Evolutionary conservation across 106 monocot genomes (phyloP), one percentile per base, ranked within the genome.

Genomic region (Allium cepa): DNA sequence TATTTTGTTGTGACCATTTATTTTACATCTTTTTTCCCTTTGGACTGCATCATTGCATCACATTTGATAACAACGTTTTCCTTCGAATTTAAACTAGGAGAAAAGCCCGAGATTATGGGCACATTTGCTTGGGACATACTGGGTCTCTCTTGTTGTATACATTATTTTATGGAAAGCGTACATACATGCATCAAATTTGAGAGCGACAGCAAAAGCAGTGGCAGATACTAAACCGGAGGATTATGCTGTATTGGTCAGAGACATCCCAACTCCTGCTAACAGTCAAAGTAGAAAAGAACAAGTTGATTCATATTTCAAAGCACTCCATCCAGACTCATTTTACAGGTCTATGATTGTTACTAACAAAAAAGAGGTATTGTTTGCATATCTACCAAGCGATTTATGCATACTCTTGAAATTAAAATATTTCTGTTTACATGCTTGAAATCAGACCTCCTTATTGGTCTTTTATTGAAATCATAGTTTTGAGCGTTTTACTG

Each of bases 301-400:
- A 8, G 87, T 85, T 17, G 99, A 99, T 62, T 76, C 87, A 8
- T 99, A 93, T 69, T 99, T 99, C 26, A 82, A 60, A 72, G 50
- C 82, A 16, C 85, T 93, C 46, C 90, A 99, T 81, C 99, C 99
- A 4, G 87, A 93, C 9, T 79, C 92, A 59, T 99, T 90, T 69
- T 99, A 90, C 64, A 76, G 77, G 47, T 93, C 99, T 7, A 85
- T 99, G 85, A 77, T 99, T 53, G 75, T 99, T 63, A 87, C 92
- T 10, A 77, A 93, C 62, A 85, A 83, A 64, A 84, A 79, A 69
- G 28, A 85, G 90, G 89, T 81, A 66, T 4, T 4, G 18, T 2
- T 22, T 22, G 22, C 22, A 22, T 0, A 22, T 22, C 22, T 22
- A 0, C 22, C 17, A n/a, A 49, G 49, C 11, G 47, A n/a, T 17